Evolutionary conservation across 75 land plant genomes (phyloP).

Genomic region (Isoetes taiwanensis): DNA sequence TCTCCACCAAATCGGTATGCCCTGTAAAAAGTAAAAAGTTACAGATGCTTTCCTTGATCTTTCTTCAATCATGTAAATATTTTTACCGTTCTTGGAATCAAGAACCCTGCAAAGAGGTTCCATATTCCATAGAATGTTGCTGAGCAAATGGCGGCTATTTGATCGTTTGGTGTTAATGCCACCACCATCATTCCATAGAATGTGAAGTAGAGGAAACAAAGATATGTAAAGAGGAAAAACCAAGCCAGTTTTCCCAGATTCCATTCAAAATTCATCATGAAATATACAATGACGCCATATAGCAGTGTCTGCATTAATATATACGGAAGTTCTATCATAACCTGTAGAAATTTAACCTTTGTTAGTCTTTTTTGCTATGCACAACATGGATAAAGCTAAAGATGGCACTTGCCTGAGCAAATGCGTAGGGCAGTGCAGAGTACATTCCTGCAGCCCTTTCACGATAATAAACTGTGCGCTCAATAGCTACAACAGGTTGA

Average conservation of each 20-base stretch:
- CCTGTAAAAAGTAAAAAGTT: no score
- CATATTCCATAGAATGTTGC: constrained; percentile 39
- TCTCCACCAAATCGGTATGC: constrained; percentile 52
- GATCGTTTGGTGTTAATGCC: constrained; percentile 36
- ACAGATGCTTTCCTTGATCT: no score
- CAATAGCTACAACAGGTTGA: constrained; percentile 14
- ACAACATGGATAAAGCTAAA: no score
- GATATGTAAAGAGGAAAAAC: constrained; percentile 45
- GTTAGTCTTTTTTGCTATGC: no score
- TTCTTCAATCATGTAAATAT: no score
- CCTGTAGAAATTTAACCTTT: no score
- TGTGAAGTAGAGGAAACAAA: constrained; percentile 58
- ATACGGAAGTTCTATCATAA: constrained; percentile 52
- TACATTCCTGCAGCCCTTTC: constrained; percentile 19
- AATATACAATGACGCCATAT: constrained; percentile 41
- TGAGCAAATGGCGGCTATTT: constrained; percentile 26
- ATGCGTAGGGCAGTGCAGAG: constrained; percentile 12
- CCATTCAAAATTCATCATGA: constrained; percentile 57
- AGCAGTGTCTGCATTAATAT: constrained; percentile 35
- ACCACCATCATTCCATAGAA: constrained; percentile 46
- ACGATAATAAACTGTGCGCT: constrained; percentile 11
- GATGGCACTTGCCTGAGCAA: constrained; percentile 7
- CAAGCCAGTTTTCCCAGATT: constrained; percentile 36
- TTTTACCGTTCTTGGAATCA: constrained; percentile 28
- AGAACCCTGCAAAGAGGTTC: constrained; percentile 48